A percentile compares a stretch with the other conserved stretches of the same genome.
phyloP scores from a whole-genome alignment of 2,329 filamentous ascomycete genomes.

The Colletotrichum liaoningense region DNA sequence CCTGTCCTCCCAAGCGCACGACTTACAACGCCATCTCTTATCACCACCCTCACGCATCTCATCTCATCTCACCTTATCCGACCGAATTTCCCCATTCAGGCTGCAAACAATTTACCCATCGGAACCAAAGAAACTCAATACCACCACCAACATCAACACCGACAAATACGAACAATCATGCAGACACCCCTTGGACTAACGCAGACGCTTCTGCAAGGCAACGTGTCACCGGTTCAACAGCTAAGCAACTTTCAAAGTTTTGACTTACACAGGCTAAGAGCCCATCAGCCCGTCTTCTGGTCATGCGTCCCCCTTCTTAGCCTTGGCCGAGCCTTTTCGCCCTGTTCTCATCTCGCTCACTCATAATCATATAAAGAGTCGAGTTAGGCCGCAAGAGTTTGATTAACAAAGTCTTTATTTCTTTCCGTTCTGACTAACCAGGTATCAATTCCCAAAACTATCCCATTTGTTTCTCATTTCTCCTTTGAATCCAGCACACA shows the following conservation, averaged over 20 bases:
- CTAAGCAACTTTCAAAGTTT: background rate
- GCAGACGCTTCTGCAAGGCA: background rate
- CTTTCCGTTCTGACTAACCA: slow-evolving; percentile 8
- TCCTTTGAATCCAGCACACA: slow-evolving; percentile 2
- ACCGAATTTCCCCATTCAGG: background rate
- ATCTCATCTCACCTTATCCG: background rate
- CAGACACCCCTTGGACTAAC: background rate
- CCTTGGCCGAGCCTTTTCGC: background rate
- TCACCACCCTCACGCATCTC: background rate
- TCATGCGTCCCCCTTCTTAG: background rate
- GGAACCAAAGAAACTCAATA: background rate
- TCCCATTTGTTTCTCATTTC: slow-evolving; percentile 14
- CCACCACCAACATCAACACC: too few species aligned
- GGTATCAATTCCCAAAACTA: slow-evolving; percentile 21
- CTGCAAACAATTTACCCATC: background rate
- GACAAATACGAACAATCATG: background rate
- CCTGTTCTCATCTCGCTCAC: too few species aligned
- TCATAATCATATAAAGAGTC: background rate
- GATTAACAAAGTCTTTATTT: background rate
- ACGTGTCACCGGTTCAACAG: background rate
- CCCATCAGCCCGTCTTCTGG: background rate
- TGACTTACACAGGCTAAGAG: background rate
- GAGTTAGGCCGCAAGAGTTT: background rate
- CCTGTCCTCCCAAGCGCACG: too few species aligned
- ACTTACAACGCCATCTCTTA: too few species aligned